Evolutionary conservation across 495 filamentous ascomycete species (phyloP).

Genomic region (Oidiodendron maius): DNA sequence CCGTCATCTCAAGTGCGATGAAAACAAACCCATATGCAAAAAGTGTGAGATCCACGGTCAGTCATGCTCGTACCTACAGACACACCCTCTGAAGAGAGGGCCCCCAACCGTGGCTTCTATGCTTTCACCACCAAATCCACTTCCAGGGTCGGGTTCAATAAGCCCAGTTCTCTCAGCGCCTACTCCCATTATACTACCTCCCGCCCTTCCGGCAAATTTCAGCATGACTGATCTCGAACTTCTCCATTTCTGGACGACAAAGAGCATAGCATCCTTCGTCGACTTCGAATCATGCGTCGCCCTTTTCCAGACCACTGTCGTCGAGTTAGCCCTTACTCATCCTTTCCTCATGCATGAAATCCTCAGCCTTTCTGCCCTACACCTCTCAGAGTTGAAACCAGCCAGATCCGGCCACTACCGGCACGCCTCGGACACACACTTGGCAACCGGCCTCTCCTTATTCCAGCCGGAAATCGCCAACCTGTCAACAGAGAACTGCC

Average conservation of each 20-base stretch:
- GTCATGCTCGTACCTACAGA: constrained; percentile 49
- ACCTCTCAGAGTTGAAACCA: constrained; percentile 34
- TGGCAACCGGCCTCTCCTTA: constrained; percentile 7
- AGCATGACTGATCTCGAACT: constrained; percentile 45
- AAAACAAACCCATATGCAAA: constrained; percentile 51
- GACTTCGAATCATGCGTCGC: background rate
- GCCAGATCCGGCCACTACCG: constrained; percentile 17
- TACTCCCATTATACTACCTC: background rate
- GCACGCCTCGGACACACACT: constrained; percentile 12
- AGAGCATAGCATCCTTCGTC: background rate
- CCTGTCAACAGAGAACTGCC: constrained; percentile 10
- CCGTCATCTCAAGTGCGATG: constrained; percentile 44
- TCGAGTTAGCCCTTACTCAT: constrained; percentile 40
- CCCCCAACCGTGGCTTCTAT: constrained; percentile 11
- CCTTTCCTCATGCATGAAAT: constrained; percentile 44
- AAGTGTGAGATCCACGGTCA: constrained; percentile 56
- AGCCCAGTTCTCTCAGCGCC: constrained; percentile 3
- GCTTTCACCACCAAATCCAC: constrained; percentile 4
- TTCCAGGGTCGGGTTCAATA: background rate
- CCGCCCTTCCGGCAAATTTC: constrained; percentile 25
- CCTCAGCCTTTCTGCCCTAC: constrained; percentile 46
- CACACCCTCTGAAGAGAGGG: constrained; percentile 26
- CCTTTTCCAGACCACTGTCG: constrained; percentile 31
- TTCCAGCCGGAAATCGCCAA: constrained; percentile 17
- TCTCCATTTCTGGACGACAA: constrained; percentile 38